Conservation (phyloP, 441 rosid species). For the Erodium trifolium region DNA sequence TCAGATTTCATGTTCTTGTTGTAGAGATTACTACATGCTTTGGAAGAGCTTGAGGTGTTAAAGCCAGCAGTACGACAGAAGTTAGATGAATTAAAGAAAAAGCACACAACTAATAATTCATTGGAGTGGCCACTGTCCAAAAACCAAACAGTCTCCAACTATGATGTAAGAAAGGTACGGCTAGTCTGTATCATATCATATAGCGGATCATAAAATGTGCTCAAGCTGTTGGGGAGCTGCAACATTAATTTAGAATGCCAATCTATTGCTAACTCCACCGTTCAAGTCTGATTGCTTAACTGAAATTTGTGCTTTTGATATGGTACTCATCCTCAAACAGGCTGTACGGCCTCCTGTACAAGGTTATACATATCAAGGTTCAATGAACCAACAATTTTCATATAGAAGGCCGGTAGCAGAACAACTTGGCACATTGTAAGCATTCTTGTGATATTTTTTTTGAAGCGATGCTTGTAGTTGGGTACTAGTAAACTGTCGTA, state of each 20-base stretch:
- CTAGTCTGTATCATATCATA: slow-evolving; percentile 20
- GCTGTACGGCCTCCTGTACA: slow-evolving; percentile 34
- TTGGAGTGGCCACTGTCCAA: slow-evolving; percentile 37
- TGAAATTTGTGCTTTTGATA: background rate
- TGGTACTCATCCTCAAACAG: slow-evolving; percentile 30
- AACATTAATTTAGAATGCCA: background rate
- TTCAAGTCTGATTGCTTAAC: background rate
- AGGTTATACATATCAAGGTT: slow-evolving; percentile 38
- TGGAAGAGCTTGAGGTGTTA: slow-evolving; percentile 76
- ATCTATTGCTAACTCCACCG: background rate
- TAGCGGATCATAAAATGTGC: slow-evolving; percentile 10
- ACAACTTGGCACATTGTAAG: slow-evolving; percentile 59
- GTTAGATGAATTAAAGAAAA: slow-evolving; percentile 46
- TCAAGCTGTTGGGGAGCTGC: background rate
- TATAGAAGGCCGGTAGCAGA: slow-evolving; percentile 43
- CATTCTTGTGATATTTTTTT: slow-evolving; percentile 2
- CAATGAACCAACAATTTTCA: slow-evolving; percentile 35
- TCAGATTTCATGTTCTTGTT: slow-evolving; percentile 23
- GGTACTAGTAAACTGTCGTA: background rate
- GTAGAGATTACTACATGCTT: slow-evolving; percentile 57
- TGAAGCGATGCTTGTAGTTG: background rate
- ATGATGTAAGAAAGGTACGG: slow-evolving; percentile 46
- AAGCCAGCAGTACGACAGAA: slow-evolving; percentile 70
- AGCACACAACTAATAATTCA: slow-evolving; percentile 33
- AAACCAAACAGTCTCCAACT: slow-evolving; percentile 34